These are phyloP conservation scores for Candida morakotiae DNA, from an alignment of 805 yeast species.

Conservation along the genomic window DNA sequence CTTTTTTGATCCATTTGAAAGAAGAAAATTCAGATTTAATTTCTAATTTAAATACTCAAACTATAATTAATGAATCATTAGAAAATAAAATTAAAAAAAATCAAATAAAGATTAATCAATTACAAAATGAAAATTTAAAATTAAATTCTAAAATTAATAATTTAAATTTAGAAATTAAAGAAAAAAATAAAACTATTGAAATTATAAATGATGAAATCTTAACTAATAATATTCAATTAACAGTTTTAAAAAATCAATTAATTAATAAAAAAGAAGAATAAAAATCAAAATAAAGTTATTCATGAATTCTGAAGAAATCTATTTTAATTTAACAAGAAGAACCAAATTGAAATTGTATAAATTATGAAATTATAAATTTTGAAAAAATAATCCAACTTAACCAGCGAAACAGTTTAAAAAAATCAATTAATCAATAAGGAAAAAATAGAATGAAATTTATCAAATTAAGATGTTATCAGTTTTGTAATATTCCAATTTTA, in stretches of 20 bases:
- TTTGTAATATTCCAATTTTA: no score
- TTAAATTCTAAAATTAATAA: slow-evolving; percentile 18
- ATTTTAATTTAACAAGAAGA: no score
- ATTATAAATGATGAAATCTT: slow-evolving; percentile 65
- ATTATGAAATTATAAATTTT: no score
- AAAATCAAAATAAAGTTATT: no score
- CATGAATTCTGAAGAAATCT: no score
- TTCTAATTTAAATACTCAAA: slow-evolving; percentile 19
- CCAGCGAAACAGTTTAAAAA: no score
- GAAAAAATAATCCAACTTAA: no score
- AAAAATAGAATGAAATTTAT: no score
- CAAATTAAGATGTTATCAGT: no score
- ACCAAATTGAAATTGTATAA: no score
- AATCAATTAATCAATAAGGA: no score
- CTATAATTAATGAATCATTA: slow-evolving; percentile 22
- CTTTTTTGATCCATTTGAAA: slow-evolving; percentile 10
- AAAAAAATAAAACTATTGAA: slow-evolving; percentile 55
- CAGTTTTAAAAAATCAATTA: slow-evolving; percentile 27
- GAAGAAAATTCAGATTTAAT: slow-evolving; percentile 20
- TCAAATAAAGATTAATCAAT: slow-evolving; percentile 10
- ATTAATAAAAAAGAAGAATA: background rate
- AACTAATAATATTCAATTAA: slow-evolving; percentile 54
- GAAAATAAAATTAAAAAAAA: slow-evolving; percentile 12
- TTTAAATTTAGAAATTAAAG: slow-evolving; percentile 27
- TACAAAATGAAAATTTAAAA: slow-evolving; percentile 15